These are phyloP conservation scores for Straminergon stramineum DNA, from an alignment of 225 moss, liverwort and hornwort genomes.

Conservation along the genomic window DNA sequence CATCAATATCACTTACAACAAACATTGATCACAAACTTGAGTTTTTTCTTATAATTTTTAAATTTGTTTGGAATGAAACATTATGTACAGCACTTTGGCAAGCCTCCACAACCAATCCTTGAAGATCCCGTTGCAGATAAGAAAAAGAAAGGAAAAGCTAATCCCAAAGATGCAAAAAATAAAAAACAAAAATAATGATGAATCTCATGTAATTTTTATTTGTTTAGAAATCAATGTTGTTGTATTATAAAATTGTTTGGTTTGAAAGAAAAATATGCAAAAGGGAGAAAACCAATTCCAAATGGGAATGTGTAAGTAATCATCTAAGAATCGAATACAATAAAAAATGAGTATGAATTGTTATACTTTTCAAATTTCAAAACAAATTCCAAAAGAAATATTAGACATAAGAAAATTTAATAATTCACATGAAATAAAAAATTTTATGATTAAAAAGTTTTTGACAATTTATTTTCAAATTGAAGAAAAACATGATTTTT, in stretches of 20 bases:
- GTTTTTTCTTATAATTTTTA: neutral
- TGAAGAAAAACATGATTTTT: neutral
- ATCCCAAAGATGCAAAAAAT: neutral
- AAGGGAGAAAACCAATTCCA: neutral
- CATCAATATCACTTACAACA: neutral
- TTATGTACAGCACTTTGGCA: constrained; percentile 21
- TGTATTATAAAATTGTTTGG: accelerated
- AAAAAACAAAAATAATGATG: neutral
- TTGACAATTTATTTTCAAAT: neutral
- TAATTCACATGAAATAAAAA: accelerated
- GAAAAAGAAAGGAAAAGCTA: neutral
- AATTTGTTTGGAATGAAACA: neutral
- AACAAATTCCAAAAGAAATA: neutral
- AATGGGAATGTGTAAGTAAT: neutral
- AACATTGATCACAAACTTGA: neutral
- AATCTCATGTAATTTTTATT: neutral
- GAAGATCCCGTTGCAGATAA: constrained; percentile 3
- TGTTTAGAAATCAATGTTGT: neutral
- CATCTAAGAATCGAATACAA: neutral
- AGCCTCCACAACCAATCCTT: constrained; percentile 8
- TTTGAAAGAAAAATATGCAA: neutral
- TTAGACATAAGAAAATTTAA: too few relatives aligned
- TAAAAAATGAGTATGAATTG: neutral
- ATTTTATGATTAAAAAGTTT: neutral
- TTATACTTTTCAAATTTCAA: neutral